These are phyloP conservation scores for Zea mays DNA, from an alignment of 176 grass and related monocot species.

Conservation along the genomic window DNA sequence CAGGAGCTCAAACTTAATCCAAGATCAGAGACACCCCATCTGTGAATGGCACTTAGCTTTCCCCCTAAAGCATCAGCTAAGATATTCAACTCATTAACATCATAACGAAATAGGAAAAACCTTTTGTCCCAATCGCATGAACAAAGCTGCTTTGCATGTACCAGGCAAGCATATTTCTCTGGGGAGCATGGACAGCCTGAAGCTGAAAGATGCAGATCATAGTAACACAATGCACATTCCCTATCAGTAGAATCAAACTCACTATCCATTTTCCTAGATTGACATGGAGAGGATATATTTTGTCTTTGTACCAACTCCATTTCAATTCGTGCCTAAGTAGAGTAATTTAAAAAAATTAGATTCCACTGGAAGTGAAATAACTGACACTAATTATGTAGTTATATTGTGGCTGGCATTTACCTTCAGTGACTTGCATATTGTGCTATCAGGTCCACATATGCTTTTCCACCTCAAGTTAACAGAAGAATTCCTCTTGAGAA, in stretches of 20 bases:
- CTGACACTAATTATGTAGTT: not conserved
- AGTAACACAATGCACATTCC: constrained; percentile 85
- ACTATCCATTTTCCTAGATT: constrained; percentile 76
- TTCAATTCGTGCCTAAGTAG: constrained; percentile 64
- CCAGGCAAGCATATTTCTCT: constrained; percentile 68
- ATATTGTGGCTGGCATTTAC: constrained; percentile 39
- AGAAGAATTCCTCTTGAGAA: constrained; percentile 57
- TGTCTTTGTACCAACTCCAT: constrained; percentile 57
- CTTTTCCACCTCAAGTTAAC: constrained; percentile 79
- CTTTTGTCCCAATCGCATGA: constrained; percentile 72
- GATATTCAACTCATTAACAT: constrained; percentile 78
- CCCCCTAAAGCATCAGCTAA: constrained; percentile 87
- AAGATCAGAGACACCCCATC: constrained; percentile 85
- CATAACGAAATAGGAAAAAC: constrained; percentile 82
- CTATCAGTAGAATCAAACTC: constrained; percentile 80
- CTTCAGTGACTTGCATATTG: constrained; percentile 76
- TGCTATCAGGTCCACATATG: constrained; percentile 62
- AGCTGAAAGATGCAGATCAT: constrained; percentile 92
- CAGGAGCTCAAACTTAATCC: constrained; percentile 70
- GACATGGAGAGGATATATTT: constrained; percentile 52
- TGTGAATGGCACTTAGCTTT: constrained; percentile 88
- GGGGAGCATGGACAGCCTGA: constrained; percentile 63
- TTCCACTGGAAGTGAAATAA: constrained; percentile 13
- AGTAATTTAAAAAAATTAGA: constrained; percentile 40
- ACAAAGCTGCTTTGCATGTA: constrained; percentile 83